Evolutionary conservation across 2,329 filamentous ascomycete species (phyloP), one percentile per base, ranked within the genome.

Genomic region (Xylariaceae sp.): DNA sequence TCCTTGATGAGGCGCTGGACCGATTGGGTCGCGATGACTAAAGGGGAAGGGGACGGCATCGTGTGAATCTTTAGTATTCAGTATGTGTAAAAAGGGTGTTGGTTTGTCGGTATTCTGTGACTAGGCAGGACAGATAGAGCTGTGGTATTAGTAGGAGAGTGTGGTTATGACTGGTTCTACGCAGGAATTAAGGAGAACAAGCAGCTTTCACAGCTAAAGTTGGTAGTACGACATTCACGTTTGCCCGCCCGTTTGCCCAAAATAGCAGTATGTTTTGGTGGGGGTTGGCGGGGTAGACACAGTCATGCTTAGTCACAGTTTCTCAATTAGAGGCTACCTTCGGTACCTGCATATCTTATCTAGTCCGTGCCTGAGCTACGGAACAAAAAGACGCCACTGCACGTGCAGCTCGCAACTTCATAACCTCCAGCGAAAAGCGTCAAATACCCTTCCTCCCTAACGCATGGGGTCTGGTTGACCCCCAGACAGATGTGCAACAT

Each of bases 1-100:
- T 99, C 94, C 75, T 96, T 97, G 66, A 96, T 84, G 52, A 97
- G 84, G 60, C 94, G 90, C 68, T 83, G 80, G 66, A 97, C 85
- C 17, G 90, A 86, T 62, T 87, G 84, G 23, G 90, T 94, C 50
- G 88, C 86, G 71, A 97, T 94, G 68, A 84, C 76, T 73, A 97
- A 85, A 67, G 87, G 82, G 1, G 87, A 86, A 50, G 89, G 89
- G 37, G 90, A 82, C 2, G 90, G 82, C 92, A 96, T 96, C 53
- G 54, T 75, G 66, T 45, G 9, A 49, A 23, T 34, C 49, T 50
- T 13, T 45, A 18, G 42, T 3, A 18, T 15, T 45, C 42, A 3
- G 11, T 45, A 45, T n/a, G 42, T 4, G 42, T 15, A 11, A n/a
- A 15, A 45, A 45, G 17, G 17, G 30, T 17, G 45, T 23, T 48